Conservation (phyloP, 768 basidiomycete species). For the Jaapia argillacea region DNA sequence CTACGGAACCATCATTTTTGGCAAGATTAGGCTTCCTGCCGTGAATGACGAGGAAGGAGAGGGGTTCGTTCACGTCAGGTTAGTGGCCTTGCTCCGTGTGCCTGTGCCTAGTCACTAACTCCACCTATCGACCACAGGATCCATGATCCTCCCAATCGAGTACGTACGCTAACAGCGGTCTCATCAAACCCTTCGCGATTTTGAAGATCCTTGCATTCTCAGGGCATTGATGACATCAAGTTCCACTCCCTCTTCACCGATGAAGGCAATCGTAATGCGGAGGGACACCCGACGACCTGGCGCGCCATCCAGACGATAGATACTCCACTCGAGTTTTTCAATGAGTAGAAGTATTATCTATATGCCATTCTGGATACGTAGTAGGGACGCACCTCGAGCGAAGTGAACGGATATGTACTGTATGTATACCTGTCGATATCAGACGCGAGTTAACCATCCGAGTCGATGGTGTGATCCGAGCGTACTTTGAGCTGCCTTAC, state of each 20-base stretch:
- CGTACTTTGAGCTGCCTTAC: no score
- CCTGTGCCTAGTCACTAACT: not conserved
- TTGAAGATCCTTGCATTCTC: constrained; percentile 2
- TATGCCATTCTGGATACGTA: no score
- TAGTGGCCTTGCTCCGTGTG: constrained; percentile 9
- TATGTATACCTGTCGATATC: no score
- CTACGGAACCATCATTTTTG: constrained; percentile 65
- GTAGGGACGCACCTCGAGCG: no score
- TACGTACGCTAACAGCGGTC: constrained; percentile 20
- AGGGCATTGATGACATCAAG: constrained; percentile 56
- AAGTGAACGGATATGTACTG: no score
- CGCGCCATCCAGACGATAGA: constrained; percentile 52
- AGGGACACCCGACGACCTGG: constrained; percentile 41
- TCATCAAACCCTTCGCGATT: not conserved
- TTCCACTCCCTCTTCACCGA: constrained; percentile 65
- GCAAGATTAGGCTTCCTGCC: constrained; percentile 66
- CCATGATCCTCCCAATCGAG: constrained; percentile 67
- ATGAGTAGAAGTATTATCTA: constrained; percentile 33
- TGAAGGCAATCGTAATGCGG: constrained; percentile 15
- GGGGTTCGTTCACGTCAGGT: constrained; percentile 70
- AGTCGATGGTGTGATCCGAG: no score
- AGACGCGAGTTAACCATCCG: no score
- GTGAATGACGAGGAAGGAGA: constrained; percentile 51
- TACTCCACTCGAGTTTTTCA: constrained; percentile 59
- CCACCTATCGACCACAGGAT: constrained; percentile 31